These are phyloP conservation scores for Phaffomyces thermotolerans DNA, from an alignment of 805 yeast genomes.

Conservation along the genomic window DNA sequence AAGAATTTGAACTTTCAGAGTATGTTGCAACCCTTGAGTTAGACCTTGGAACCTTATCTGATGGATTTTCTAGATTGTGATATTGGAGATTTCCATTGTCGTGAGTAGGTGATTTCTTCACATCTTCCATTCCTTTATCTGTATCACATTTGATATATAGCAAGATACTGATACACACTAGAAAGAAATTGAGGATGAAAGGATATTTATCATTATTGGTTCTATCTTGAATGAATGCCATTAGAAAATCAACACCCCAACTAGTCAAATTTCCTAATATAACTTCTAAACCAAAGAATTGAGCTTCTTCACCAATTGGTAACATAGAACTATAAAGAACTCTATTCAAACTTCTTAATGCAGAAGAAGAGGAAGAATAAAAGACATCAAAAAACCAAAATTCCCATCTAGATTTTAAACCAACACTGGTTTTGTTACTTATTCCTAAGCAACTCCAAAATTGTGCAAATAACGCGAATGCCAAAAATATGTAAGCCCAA, in stretches of 20 bases:
- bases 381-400: slow-evolving; percentile 35
- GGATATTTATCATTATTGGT: slow-evolving; percentile 32
- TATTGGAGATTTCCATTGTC: too few species aligned
- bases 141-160: slow-evolving; percentile 26
- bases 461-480: slow-evolving; percentile 27
- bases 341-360: slow-evolving; percentile 32
- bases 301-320: slow-evolving; percentile 37
- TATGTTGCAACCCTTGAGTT: too few species aligned
- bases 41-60: too few species aligned
- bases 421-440: slow-evolving; percentile 22
- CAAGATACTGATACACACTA: slow-evolving; percentile 23
- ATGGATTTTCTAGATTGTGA: too few species aligned
- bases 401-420: slow-evolving; percentile 36
- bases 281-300: slow-evolving; percentile 35
- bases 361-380: slow-evolving; percentile 29
- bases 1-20: too few species aligned
- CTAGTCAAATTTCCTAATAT: slow-evolving; percentile 35
- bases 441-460: slow-evolving; percentile 36
- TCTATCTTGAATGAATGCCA: slow-evolving; percentile 34
- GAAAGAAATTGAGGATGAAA: slow-evolving; percentile 29
- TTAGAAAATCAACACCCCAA: slow-evolving; percentile 34
- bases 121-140: slow-evolving; percentile 28
- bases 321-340: slow-evolving; percentile 30
- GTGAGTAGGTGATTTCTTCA: slow-evolving; percentile 4
- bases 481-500: slow-evolving; percentile 31